Conservation (phyloP, 208 protist species). For the Naegleria fowleri region DNA sequence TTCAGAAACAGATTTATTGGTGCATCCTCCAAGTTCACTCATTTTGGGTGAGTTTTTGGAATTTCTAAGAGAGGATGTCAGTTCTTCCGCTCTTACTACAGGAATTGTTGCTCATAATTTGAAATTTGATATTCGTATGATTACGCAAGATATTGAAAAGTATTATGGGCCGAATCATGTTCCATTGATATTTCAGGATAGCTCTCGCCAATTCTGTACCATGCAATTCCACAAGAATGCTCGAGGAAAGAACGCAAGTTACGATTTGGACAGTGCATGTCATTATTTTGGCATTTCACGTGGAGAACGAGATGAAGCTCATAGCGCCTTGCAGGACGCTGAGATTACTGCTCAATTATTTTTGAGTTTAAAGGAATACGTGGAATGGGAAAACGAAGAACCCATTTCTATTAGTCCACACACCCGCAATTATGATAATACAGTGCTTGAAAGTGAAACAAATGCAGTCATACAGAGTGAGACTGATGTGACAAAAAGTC, state of each 20-base stretch:
- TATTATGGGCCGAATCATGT: not conserved
- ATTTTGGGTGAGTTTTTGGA: not conserved
- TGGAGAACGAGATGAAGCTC: not conserved
- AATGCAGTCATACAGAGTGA: no score
- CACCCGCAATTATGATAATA: no score
- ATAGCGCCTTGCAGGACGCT: not conserved
- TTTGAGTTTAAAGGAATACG: no score
- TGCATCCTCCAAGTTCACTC: not conserved
- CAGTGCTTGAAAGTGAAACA: no score
- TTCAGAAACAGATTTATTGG: not conserved
- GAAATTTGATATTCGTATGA: not conserved
- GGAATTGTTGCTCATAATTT: not conserved
- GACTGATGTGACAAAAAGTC: no score
- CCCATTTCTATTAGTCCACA: no score
- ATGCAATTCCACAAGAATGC: not conserved
- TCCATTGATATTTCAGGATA: no score
- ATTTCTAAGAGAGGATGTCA: not conserved
- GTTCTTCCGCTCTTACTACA: not conserved
- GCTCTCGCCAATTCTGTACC: not conserved
- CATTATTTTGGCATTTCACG: not conserved
- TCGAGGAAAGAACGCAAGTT: not conserved
- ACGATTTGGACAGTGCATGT: not conserved
- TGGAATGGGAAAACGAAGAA: no score
- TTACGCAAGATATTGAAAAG: not conserved
- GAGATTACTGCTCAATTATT: not conserved